These are phyloP conservation scores for Naganishia cerealis DNA, from an alignment of 1,284 basidiomycete genomes.

Conservation along the genomic window DNA sequence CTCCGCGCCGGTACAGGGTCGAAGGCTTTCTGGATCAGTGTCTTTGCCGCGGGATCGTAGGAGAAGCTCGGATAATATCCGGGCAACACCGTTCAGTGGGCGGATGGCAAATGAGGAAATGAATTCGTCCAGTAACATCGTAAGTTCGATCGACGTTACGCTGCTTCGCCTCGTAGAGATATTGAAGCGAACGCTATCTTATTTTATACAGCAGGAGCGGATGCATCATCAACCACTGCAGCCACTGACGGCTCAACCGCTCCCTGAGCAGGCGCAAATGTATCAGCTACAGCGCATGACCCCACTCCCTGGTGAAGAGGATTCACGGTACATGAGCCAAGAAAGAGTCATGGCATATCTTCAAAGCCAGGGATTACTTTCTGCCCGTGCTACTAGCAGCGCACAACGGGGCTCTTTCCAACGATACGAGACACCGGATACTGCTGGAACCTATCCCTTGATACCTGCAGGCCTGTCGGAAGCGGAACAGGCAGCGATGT, in stretches of 20 bases:
- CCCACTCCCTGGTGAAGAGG: background rate
- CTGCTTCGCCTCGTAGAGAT: background rate
- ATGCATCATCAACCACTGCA: background rate
- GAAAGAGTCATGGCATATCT: conserved; percentile 23
- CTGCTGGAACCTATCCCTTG: background rate
- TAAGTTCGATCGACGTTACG: background rate
- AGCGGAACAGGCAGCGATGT: conserved; percentile 22
- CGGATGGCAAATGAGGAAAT: background rate
- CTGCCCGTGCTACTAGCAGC: background rate
- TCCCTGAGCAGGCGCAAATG: conserved; percentile 10
- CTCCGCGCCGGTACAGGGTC: conserved; percentile 12
- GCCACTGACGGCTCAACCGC: background rate
- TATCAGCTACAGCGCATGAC: conserved; percentile 7
- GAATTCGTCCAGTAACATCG: background rate
- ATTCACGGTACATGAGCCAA: conserved; percentile 17
- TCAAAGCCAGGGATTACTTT: conserved; percentile 15
- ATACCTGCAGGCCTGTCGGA: conserved; percentile 5
- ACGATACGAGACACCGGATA: background rate
- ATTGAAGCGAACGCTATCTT: background rate
- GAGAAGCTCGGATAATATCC: conserved; percentile 12
- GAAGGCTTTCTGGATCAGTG: conserved; percentile 10
- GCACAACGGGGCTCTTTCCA: background rate
- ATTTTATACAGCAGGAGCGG: background rate
- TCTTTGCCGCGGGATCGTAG: conserved; percentile 21
- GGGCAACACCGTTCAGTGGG: background rate